These are phyloP conservation scores for Starmerella ratchasimensis DNA, from an alignment of 805 yeast genomes.

Conservation along the genomic window DNA sequence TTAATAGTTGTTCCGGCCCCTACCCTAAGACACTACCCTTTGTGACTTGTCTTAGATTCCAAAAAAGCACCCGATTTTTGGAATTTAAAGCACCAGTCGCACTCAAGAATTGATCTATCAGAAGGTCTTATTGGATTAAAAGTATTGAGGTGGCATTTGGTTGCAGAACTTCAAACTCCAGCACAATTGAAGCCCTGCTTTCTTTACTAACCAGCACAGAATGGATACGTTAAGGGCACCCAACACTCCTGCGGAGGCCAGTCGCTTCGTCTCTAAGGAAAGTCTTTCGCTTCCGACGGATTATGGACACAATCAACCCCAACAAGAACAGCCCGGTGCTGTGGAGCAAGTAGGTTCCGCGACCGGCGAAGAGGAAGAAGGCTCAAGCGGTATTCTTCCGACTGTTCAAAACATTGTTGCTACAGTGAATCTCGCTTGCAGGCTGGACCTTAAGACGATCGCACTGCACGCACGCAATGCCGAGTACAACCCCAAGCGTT, in stretches of 20 bases:
- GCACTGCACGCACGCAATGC: conserved; percentile 98
- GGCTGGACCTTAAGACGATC: conserved; percentile 89
- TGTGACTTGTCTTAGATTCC: no score
- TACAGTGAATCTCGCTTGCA: conserved; percentile 90
- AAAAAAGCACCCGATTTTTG: no score
- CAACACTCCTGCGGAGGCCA: conserved; percentile 64
- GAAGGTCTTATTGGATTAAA: no score
- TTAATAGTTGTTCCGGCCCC: no score
- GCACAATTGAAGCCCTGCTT: not conserved
- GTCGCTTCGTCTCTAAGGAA: conserved; percentile 53
- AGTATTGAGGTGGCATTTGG: conserved; percentile 17
- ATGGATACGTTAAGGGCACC: conserved; percentile 70
- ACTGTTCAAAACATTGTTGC: conserved; percentile 88
- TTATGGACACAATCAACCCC: conserved; percentile 1
- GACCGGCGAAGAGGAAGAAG: conserved; percentile 34
- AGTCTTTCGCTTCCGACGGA: conserved; percentile 43
- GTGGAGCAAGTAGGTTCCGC: conserved; percentile 2
- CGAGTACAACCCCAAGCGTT: conserved; percentile 90
- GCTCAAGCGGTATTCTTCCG: conserved; percentile 92
- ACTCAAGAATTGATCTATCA: no score
- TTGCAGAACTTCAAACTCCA: conserved; percentile 15
- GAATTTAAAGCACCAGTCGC: no score
- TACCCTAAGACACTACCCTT: no score
- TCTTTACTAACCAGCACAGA: not conserved
- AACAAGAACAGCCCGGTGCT: conserved; percentile 6